Conservation (phyloP, 1,284 basidiomycete genomes). For the Heterobasidion annosum region DNA sequence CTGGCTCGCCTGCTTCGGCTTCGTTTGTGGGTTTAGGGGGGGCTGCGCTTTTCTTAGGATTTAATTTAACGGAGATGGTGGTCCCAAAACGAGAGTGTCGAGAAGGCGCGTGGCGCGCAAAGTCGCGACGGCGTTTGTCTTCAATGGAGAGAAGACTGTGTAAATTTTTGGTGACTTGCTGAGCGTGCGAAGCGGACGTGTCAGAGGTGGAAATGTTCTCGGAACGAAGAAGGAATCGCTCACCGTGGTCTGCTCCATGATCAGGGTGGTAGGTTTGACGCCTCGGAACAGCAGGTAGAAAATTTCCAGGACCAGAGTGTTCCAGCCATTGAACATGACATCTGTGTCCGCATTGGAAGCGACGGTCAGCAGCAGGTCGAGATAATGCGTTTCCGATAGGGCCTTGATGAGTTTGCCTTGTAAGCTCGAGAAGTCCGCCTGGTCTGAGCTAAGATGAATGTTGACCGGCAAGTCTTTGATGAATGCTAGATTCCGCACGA, state of each 20-base stretch:
- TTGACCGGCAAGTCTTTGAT: slow-evolving; percentile 77
- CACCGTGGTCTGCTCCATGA: slow-evolving; percentile 64
- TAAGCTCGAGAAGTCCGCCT: slow-evolving; percentile 65
- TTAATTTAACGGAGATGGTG: slow-evolving; percentile 71
- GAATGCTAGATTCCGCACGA: slow-evolving; percentile 84
- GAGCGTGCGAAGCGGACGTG: neutral
- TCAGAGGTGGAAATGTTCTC: slow-evolving; percentile 1
- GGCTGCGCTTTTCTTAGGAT: slow-evolving; percentile 36
- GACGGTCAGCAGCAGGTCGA: slow-evolving; percentile 77
- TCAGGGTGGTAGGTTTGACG: slow-evolving; percentile 54
- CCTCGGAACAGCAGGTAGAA: slow-evolving; percentile 82
- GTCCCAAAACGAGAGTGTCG: slow-evolving; percentile 93
- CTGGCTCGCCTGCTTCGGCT: slow-evolving; percentile 21
- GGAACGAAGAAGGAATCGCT: slow-evolving; percentile 9
- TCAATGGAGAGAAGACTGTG: slow-evolving; percentile 69
- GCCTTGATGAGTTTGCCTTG: slow-evolving; percentile 71
- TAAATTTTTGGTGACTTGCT: slow-evolving; percentile 60
- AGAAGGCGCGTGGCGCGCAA: slow-evolving; percentile 57
- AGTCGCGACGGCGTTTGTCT: slow-evolving; percentile 47
- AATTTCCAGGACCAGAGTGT: slow-evolving; percentile 85
- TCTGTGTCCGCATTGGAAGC: slow-evolving; percentile 68
- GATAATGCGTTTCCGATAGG: slow-evolving; percentile 64
- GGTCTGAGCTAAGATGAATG: slow-evolving; percentile 60
- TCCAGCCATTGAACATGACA: slow-evolving; percentile 72
- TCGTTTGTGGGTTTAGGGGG: slow-evolving; percentile 13